Percentiles rank a stretch among this genome's conserved stretches.
Evolutionary conservation across 805 yeast genomes (phyloP).

Genomic region (Sugiyamaella mastotermitis): DNA sequence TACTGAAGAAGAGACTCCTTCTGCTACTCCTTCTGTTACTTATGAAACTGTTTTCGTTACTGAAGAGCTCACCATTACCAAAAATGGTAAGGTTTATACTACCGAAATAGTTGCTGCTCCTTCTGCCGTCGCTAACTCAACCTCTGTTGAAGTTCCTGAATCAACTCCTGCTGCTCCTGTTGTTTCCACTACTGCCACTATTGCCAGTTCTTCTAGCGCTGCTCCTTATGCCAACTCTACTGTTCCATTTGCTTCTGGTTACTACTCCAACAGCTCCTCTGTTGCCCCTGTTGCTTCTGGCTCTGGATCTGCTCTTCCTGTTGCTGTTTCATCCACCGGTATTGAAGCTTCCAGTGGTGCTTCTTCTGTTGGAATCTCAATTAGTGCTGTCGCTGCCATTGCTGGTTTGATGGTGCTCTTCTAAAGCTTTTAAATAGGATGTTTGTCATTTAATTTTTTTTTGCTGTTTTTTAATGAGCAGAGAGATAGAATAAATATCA

Average conservation of each 20-base stretch:
- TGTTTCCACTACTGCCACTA: constrained; percentile 6
- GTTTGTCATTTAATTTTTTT: constrained; percentile 1
- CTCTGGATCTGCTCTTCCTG: not conserved
- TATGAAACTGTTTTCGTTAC: constrained; percentile 2
- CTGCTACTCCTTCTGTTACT: constrained; percentile 1
- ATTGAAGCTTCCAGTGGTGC: not conserved
- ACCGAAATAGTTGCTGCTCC: constrained; percentile 3
- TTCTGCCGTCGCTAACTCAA: not conserved
- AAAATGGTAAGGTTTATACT: constrained; percentile 5
- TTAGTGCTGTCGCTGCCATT: not conserved
- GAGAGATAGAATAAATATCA: not conserved
- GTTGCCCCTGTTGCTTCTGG: not conserved
- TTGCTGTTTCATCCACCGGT: not conserved
- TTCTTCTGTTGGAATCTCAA: not conserved
- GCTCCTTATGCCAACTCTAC: not conserved
- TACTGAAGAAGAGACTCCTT: constrained; percentile 5
- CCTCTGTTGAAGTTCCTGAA: not conserved
- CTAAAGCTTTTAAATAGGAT: no score
- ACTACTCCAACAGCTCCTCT: not conserved
- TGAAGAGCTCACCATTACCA: constrained; percentile 5
- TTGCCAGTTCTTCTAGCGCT: not conserved
- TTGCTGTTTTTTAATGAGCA: not conserved
- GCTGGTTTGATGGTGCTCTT: no score
- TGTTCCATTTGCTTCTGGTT: not conserved
- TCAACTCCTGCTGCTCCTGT: constrained; percentile 6